Percentiles rank a stretch among this genome's conserved stretches.
Conservation (phyloP, 176 grass and related monocot genomes). For the Secale cereale region DNA sequence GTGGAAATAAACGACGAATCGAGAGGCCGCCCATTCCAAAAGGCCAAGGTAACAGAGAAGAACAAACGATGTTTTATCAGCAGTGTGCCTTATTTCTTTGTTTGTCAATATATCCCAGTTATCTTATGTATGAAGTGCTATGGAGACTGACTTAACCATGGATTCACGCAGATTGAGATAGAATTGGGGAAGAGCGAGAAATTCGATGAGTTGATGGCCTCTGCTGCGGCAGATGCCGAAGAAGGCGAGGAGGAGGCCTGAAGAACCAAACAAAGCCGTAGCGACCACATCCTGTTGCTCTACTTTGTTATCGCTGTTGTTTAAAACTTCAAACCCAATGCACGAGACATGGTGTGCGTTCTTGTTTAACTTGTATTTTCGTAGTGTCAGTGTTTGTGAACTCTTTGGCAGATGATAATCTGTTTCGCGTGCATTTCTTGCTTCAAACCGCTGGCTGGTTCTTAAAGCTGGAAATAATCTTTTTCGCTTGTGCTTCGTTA, state of each 20-base stretch:
- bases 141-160: not conserved
- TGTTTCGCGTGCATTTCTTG: slow-evolving; percentile 2
- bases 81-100: not conserved
- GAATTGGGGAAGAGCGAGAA: slow-evolving; percentile 71
- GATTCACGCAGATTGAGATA: slow-evolving; percentile 71
- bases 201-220: slow-evolving; percentile 92
- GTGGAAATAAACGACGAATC: slow-evolving; percentile 87
- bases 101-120: not conserved
- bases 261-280: not conserved
- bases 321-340: slow-evolving; percentile 13
- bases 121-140: not conserved
- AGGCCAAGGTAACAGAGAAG: slow-evolving; percentile 68
- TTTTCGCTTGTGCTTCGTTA: not conserved
- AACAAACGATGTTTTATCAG: not conserved
- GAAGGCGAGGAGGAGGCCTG: slow-evolving; percentile 57
- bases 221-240: slow-evolving; percentile 51
- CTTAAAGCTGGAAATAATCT: not conserved
- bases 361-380: slow-evolving; percentile 13
- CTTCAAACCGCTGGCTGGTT: not conserved
- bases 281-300: not conserved
- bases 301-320: slow-evolving; percentile 24
- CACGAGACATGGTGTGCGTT: not conserved
- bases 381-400: slow-evolving; percentile 7
- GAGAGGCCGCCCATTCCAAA: slow-evolving; percentile 63
- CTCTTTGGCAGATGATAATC: not conserved